phyloP scores from a whole-genome alignment of 139 green algal genomes.

The Coccomyxa sp. region DNA sequence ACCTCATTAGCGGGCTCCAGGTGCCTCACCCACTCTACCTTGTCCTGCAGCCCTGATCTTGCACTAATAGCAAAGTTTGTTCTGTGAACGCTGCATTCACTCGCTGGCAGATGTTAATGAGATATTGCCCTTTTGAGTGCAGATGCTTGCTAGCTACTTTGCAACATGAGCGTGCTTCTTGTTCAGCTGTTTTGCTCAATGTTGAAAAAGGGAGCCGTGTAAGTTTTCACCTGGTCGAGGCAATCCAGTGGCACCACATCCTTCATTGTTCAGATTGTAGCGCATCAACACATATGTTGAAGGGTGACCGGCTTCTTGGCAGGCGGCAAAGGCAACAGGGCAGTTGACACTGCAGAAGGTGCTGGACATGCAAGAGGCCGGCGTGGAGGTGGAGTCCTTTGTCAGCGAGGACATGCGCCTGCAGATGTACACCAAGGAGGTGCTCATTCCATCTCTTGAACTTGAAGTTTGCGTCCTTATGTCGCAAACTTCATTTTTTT shows the following conservation, averaged over 20 bases:
- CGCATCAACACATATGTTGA: too few species aligned
- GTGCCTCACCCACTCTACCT: background rate
- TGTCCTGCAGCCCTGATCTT: background rate
- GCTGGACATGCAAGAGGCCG: conserved; percentile 69
- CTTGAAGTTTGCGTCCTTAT: conserved; percentile 36
- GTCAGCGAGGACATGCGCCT: conserved; percentile 67
- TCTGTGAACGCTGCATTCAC: background rate
- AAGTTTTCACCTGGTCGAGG: too few species aligned
- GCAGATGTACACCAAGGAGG: conserved; percentile 72
- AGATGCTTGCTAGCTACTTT: background rate
- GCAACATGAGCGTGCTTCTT: background rate
- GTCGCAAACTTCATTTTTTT: background rate
- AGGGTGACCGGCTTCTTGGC: background rate
- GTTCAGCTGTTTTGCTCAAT: background rate
- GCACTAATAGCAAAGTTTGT: background rate
- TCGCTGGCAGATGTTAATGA: background rate
- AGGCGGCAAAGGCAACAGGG: conserved; percentile 52
- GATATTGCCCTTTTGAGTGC: background rate
- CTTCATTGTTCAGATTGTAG: too few species aligned
- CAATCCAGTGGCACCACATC: too few species aligned
- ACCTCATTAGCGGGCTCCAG: conserved; percentile 37
- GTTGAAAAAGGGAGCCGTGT: too few species aligned
- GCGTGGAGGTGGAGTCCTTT: conserved; percentile 61
- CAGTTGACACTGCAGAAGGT: conserved; percentile 54
- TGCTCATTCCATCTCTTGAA: conserved; percentile 45